A percentile compares a stretch with the other conserved stretches of the same genome.
These are phyloP conservation scores for Mallotus japonicus DNA, from an alignment of 441 rosid genomes.

Conservation along the genomic window DNA sequence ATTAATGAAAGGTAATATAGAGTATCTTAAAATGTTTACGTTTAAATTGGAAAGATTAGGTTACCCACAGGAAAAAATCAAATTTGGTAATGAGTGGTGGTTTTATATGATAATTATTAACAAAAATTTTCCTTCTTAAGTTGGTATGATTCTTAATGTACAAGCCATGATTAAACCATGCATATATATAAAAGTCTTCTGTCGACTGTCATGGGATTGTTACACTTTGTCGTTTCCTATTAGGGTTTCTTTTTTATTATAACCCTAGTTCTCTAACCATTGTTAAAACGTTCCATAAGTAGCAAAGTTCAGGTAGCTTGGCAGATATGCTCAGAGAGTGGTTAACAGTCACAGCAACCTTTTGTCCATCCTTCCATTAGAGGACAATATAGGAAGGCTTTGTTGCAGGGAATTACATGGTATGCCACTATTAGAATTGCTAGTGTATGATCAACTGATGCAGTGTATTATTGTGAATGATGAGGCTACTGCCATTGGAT, in stretches of 20 bases:
- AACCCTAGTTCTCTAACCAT: conserved; percentile 28
- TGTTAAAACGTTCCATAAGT: conserved; percentile 22
- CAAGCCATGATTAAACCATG: conserved; percentile 16
- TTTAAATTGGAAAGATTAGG: not conserved
- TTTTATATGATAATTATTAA: conserved; percentile 3
- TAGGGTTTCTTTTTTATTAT: conserved; percentile 17
- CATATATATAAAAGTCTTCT: conserved; percentile 13
- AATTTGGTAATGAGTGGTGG: not conserved
- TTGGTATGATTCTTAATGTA: not conserved
- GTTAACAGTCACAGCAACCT: conserved; percentile 45
- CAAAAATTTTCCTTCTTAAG: not conserved
- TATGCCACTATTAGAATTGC: conserved; percentile 15
- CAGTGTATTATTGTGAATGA: not conserved
- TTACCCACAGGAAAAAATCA: not conserved
- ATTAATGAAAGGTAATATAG: not conserved
- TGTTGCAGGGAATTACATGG: conserved; percentile 21
- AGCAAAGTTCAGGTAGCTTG: conserved; percentile 37
- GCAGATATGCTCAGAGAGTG: conserved; percentile 43
- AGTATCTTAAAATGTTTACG: not conserved
- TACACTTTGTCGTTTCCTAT: conserved; percentile 39
- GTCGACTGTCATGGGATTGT: conserved; percentile 22
- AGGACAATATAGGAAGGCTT: conserved; percentile 19
- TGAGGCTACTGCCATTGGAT: not conserved
- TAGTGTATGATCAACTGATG: not conserved
- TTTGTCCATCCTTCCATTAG: conserved; percentile 30